Evolutionary conservation across 495 filamentous ascomycete species (phyloP).

Genomic region (Hypoxylon intermedium): DNA sequence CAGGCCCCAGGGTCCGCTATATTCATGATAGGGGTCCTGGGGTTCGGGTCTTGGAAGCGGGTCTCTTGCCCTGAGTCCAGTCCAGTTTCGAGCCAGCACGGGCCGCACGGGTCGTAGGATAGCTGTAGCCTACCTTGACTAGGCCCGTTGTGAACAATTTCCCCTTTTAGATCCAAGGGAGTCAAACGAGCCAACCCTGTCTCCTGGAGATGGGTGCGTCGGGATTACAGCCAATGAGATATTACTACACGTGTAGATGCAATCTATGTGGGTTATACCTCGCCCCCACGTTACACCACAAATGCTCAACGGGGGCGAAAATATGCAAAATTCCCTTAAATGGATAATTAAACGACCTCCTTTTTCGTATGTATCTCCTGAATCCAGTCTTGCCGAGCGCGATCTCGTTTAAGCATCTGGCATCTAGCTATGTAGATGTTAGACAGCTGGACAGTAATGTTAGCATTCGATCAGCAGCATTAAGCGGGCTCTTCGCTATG

Average conservation of each 20-base stretch:
- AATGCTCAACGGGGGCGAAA: too few relatives aligned
- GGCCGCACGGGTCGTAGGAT: constrained; percentile 27
- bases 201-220: constrained; percentile 2
- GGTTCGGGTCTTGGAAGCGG: constrained; percentile 31
- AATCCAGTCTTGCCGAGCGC: too few relatives aligned
- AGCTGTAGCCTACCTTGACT: constrained; percentile 8
- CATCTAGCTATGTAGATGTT: too few relatives aligned
- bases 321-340: too few relatives aligned
- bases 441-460: too few relatives aligned
- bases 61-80: constrained; percentile 6
- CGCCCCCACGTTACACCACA: too few relatives aligned
- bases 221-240: constrained; percentile 14
- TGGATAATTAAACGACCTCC: too few relatives aligned
- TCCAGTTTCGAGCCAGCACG: not conserved
- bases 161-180: constrained; percentile 28
- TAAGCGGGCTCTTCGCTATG: too few relatives aligned
- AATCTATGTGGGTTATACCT: constrained; percentile 6
- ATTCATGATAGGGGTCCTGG: constrained; percentile 30
- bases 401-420: too few relatives aligned
- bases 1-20: constrained; percentile 1
- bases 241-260: not conserved
- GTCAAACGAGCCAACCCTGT: constrained; percentile 24
- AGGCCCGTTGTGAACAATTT: constrained; percentile 19
- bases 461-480: too few relatives aligned
- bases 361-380: too few relatives aligned